phyloP scores from a whole-genome alignment of 345 rosid genomes.

The Clarkia xantiana region DNA sequence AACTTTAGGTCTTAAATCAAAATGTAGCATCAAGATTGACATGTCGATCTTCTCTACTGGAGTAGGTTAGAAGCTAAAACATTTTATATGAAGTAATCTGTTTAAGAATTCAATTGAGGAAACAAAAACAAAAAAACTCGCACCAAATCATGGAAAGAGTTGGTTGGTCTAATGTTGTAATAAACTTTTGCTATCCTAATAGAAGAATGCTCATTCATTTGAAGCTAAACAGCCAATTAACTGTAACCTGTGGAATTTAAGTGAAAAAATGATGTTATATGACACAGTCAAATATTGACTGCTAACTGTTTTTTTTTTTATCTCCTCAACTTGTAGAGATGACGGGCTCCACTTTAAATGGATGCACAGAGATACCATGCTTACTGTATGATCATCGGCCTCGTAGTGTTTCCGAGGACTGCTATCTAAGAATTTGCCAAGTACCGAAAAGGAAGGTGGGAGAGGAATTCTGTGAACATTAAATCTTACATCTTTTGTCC shows the following conservation, averaged over 20 bases:
- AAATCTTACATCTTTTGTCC: not conserved
- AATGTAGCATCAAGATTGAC: no score
- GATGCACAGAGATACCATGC: slow-evolving; percentile 12
- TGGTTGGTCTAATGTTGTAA: no score
- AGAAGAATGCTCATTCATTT: no score
- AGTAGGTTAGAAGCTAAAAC: no score
- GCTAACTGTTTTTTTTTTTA: not conserved
- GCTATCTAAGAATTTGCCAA: slow-evolving; percentile 56
- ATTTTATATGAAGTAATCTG: no score
- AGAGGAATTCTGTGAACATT: not conserved
- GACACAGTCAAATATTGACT: not conserved
- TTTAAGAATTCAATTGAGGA: no score
- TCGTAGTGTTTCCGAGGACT: slow-evolving; percentile 30
- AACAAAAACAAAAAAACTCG: no score
- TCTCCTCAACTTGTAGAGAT: slow-evolving; percentile 28
- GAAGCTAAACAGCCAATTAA: no score
- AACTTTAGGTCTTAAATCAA: no score
- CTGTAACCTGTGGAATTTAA: not conserved
- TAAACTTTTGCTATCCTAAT: no score
- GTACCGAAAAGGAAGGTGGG: slow-evolving; percentile 82
- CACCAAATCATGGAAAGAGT: no score
- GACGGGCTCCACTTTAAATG: slow-evolving; percentile 31
- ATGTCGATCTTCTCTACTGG: no score
- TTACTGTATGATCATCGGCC: slow-evolving; percentile 70
- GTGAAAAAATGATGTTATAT: slow-evolving; percentile 3